These are phyloP conservation scores for Amanita polypyramis DNA, from an alignment of 768 basidiomycete species.

Conservation along the genomic window DNA sequence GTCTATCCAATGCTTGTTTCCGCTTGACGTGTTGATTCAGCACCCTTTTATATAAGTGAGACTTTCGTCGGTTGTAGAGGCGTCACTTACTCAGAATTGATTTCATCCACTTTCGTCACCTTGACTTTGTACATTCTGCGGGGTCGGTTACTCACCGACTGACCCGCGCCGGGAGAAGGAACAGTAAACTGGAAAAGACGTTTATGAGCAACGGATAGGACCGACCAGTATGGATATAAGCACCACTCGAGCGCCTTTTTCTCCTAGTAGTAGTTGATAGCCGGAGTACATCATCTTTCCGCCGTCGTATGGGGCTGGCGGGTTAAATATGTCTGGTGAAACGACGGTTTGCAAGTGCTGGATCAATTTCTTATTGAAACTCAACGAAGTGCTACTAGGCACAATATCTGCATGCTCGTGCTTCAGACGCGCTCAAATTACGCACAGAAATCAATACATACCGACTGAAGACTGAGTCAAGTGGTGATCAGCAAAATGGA, in stretches of 20 bases:
- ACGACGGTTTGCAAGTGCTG: conserved; percentile 45
- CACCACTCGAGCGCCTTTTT: conserved; percentile 39
- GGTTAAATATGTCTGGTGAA: conserved; percentile 59
- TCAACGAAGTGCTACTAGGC: neutral
- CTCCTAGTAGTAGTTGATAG: conserved; percentile 50
- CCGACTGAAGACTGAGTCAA: conserved; percentile 17
- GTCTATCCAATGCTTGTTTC: conserved; percentile 55
- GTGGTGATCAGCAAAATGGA: conserved; percentile 1
- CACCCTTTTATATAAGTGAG: conserved; percentile 28
- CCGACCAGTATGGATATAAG: neutral
- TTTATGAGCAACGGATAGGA: neutral
- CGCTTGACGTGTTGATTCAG: conserved; percentile 52
- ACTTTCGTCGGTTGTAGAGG: neutral
- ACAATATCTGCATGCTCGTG: neutral
- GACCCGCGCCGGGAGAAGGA: conserved; percentile 28
- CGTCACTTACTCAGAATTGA: conserved; percentile 31
- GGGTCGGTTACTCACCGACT: conserved; percentile 25
- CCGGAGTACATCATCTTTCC: conserved; percentile 66
- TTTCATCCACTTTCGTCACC: conserved; percentile 46
- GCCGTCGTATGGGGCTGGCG: conserved; percentile 67
- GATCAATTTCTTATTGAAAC: conserved; percentile 63
- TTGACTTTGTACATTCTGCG: conserved; percentile 62
- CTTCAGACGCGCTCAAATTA: neutral
- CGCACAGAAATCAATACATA: conserved; percentile 13
- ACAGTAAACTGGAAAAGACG: conserved; percentile 49